Evolutionary conservation across 2,329 filamentous ascomycete species (phyloP).

Genomic region (Leptographium flavum): DNA sequence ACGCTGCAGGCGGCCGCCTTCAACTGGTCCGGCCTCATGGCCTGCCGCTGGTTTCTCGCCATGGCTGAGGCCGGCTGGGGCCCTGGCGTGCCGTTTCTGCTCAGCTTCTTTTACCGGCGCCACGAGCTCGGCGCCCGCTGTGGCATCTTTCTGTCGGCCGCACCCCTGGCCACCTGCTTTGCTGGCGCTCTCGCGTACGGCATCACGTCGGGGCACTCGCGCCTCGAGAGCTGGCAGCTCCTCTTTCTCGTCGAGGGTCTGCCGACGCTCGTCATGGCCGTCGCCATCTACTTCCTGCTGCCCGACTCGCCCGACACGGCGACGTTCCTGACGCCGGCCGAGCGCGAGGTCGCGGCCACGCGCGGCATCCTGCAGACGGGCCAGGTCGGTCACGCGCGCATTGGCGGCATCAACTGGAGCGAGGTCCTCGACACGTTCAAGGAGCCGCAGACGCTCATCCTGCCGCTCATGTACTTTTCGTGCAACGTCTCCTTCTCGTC

Average conservation of each 20-base stretch:
- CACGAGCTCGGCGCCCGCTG: constrained; percentile 55
- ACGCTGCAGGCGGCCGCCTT: constrained; percentile 19
- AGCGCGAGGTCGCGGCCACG: constrained; percentile 40
- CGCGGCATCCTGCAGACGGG: constrained; percentile 39
- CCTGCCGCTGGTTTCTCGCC: constrained; percentile 26
- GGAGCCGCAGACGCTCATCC: constrained; percentile 35
- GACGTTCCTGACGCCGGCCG: constrained; percentile 39
- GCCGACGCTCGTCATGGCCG: constrained; percentile 39
- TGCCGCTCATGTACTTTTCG: constrained; percentile 22
- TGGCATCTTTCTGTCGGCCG: constrained; percentile 55
- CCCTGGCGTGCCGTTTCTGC: constrained; percentile 26
- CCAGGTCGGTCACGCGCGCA: constrained; percentile 29
- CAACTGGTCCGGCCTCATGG: constrained; percentile 22
- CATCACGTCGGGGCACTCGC: constrained; percentile 42
- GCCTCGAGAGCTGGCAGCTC: constrained; percentile 48
- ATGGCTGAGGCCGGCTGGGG: constrained; percentile 28
- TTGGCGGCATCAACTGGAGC: constrained; percentile 26
- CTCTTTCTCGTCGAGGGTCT: constrained; percentile 52
- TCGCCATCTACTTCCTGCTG: constrained; percentile 38
- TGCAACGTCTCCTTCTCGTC: constrained; percentile 21
- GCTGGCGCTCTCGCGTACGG: constrained; percentile 49
- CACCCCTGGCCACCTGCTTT: constrained; percentile 53
- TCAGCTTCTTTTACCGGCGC: constrained; percentile 32
- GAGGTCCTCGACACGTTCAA: constrained; percentile 32
- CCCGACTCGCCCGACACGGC: constrained; percentile 38